Conservation (phyloP, 306 rosid species). For the Cucurbita ficifolia region DNA sequence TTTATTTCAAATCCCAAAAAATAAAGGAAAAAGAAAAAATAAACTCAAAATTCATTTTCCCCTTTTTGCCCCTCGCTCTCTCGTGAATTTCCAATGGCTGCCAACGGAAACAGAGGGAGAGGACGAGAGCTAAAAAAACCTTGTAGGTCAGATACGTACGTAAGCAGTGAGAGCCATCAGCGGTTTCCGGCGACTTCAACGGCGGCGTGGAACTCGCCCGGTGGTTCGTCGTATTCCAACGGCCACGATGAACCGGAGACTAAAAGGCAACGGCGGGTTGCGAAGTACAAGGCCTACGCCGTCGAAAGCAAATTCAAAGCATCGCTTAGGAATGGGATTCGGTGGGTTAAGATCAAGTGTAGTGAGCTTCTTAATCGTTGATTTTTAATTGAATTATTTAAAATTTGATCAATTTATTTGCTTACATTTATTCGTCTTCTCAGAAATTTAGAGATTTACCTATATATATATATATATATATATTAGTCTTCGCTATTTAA, state of each 20-base stretch:
- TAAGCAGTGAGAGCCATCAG: neutral
- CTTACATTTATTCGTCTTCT: neutral
- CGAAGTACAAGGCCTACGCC: slow-evolving; percentile 15
- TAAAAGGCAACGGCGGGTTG: slow-evolving; percentile 20
- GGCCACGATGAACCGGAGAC: slow-evolving; percentile 10
- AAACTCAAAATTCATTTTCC: too few species aligned
- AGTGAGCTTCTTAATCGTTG: slow-evolving; percentile 8
- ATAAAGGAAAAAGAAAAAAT: neutral
- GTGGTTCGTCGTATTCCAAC: neutral
- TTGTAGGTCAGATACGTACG: neutral
- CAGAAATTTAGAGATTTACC: neutral
- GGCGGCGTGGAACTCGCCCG: neutral
- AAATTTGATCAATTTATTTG: neutral
- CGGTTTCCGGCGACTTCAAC: neutral
- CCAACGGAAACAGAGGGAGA: neutral
- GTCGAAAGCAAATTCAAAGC: slow-evolving; percentile 10
- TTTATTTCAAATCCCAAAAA: neutral
- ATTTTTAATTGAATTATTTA: neutral
- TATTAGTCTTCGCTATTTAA: too few species aligned
- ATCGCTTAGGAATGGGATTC: slow-evolving; percentile 16
- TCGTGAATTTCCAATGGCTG: neutral
- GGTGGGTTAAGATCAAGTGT: slow-evolving; percentile 27
- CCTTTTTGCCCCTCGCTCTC: neutral
- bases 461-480: too few species aligned
- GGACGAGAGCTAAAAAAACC: neutral